Conservation (phyloP, 257 asterid genomes). For the Fraxinus excelsior region DNA sequence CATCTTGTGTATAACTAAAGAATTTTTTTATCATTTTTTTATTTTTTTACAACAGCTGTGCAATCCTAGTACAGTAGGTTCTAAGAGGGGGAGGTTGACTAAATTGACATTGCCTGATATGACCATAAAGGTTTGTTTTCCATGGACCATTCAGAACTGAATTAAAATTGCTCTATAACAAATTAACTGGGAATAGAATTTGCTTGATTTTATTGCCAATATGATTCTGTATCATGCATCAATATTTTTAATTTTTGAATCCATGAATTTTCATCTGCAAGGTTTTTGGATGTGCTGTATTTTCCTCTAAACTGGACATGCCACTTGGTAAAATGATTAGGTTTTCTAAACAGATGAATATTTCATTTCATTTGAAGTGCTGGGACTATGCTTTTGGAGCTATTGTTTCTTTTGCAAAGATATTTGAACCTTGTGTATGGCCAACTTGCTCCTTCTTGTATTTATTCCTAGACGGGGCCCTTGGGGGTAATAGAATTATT, state of each 20-base stretch:
- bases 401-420: background rate
- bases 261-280: background rate
- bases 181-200: background rate
- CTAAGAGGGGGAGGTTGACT: background rate
- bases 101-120: background rate
- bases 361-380: conserved; percentile 6
- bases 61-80: background rate
- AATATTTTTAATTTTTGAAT: background rate
- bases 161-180: background rate
- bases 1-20: background rate
- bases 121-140: background rate
- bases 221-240: background rate
- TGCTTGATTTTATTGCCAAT: background rate
- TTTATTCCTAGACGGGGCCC: background rate
- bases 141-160: background rate
- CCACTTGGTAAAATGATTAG: background rate
- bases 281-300: background rate
- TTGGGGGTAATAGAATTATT: background rate
- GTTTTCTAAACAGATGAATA: conserved; percentile 4
- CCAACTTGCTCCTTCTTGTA: background rate
- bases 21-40: no score
- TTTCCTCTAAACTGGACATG: conserved; percentile 1
- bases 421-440: background rate
- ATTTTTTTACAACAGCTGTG: background rate
- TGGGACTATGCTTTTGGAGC: conserved; percentile 6